phyloP scores from a whole-genome alignment of 352 stramenopile genomes.

The Globisporangium heterothallicum region DNA sequence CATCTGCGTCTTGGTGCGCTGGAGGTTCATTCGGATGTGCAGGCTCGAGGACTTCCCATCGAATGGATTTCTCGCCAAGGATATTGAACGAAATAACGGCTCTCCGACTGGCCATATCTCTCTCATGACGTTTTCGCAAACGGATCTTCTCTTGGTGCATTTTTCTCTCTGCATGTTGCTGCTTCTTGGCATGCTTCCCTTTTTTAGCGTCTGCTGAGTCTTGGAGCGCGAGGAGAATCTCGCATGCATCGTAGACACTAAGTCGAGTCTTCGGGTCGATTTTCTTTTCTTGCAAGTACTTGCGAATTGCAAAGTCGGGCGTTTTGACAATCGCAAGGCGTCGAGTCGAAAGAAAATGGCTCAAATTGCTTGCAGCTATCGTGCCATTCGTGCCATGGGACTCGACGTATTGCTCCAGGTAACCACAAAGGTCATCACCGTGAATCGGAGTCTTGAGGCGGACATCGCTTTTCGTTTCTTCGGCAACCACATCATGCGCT shows the following conservation, averaged over 20 bases:
- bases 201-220: conserved; percentile 5
- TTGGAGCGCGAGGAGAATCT: conserved; percentile 17
- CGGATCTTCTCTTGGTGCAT: neutral
- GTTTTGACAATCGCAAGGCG: conserved; percentile 27
- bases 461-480: conserved; percentile 3
- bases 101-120: conserved; percentile 19
- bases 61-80: conserved; percentile 59
- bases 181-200: conserved; percentile 12
- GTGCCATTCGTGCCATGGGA: conserved; percentile 26
- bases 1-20: conserved; percentile 4
- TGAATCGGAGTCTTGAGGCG: conserved; percentile 10
- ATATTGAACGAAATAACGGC: conserved; percentile 59
- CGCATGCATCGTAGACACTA: conserved; percentile 18
- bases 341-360: conserved; percentile 31
- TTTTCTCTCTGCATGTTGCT: neutral
- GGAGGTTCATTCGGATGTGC: neutral
- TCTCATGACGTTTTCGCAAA: conserved; percentile 20
- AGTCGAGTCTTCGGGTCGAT: conserved; percentile 20
- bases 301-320: conserved; percentile 25
- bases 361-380: conserved; percentile 32
- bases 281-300: conserved; percentile 26
- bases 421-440: conserved; percentile 24
- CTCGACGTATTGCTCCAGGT: conserved; percentile 37
- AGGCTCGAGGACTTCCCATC: conserved; percentile 25
- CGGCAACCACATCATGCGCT: conserved; percentile 15